Evolutionary conservation across 441 rosid species (phyloP), one percentile per base, ranked within the genome.

Genomic region (Pelargonium myrrhifolium): DNA sequence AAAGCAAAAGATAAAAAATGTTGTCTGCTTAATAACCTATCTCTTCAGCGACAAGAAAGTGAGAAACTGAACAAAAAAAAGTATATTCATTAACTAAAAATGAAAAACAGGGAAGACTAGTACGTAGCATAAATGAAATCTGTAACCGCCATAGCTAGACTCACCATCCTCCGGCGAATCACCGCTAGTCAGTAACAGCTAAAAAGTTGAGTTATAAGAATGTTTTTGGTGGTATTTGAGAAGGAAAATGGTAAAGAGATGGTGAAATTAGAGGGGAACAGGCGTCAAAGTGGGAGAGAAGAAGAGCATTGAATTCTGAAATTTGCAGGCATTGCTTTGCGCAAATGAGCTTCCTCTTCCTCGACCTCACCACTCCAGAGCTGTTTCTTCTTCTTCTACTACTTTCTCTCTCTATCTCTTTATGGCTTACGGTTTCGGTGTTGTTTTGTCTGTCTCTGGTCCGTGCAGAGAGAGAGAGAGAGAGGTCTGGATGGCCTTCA

Each of bases 251-350:
- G 3, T 28, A 28, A 28, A 28, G 31, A 1, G 31, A 28, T 28
- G 31, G 31, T 28, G 31, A 28, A 28, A 28, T 28, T 28, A 4
- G 31, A 28, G 31, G 3, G 31, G 31, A 28, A 28, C 31, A 28
- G 3, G 31, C 14, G 71, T 67, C 58, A 68, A 68, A 53, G 69
- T 8, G 58, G 9, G 65, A 22, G 75, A 67, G 76, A 66, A 69
- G 67, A 76, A 64, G 71, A 73, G 71, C 84, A 72, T 75, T 71
- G 81, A 74, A 71, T 80, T 79, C 74, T 37, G 86, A 65, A 70
- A 75, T n/a, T 10, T 68, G 43, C 81, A 70, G 79, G 64, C 81
- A 80, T 76, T 77, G 83, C 81, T 76, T 79, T 80, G 80, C 79
- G 79, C 7, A 65, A 68, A 35, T 21, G 66, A 72, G 72, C 65